Evolutionary conservation across 73 alveolate species (phyloP).

Genomic region (Paramecium biaurelia): DNA sequence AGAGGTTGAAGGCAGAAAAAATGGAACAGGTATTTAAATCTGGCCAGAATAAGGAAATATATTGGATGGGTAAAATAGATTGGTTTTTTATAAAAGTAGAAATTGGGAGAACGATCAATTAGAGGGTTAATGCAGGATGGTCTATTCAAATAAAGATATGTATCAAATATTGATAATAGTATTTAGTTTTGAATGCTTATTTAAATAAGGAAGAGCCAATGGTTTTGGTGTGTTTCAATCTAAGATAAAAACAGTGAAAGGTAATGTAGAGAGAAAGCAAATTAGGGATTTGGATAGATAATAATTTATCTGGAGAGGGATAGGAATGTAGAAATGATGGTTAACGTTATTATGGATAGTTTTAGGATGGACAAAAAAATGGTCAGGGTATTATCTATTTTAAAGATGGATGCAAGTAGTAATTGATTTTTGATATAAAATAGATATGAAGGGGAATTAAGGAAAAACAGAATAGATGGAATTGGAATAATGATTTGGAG

Average conservation of each 20-base stretch:
- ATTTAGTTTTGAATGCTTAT: background rate
- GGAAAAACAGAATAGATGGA: background rate
- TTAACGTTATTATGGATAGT: background rate
- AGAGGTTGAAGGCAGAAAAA: background rate
- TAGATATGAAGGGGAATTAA: constrained; percentile 30
- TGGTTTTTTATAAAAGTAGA: background rate
- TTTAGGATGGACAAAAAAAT: background rate
- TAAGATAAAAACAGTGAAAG: background rate
- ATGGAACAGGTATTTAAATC: background rate
- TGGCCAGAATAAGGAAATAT: background rate
- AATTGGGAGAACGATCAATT: background rate
- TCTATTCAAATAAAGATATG: background rate
- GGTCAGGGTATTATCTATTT: background rate
- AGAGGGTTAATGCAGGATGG: background rate
- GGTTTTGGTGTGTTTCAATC: background rate
- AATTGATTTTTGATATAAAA: background rate
- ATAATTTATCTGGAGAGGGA: background rate
- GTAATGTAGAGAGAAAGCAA: background rate
- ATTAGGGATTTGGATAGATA: constrained; percentile 6
- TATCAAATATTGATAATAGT: background rate
- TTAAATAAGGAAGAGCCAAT: background rate
- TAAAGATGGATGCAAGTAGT: background rate
- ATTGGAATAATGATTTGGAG: background rate
- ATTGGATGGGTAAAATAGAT: background rate
- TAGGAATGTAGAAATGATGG: background rate